Conservation (phyloP, 345 rosid genomes). For the Eucalyptus marginata region DNA sequence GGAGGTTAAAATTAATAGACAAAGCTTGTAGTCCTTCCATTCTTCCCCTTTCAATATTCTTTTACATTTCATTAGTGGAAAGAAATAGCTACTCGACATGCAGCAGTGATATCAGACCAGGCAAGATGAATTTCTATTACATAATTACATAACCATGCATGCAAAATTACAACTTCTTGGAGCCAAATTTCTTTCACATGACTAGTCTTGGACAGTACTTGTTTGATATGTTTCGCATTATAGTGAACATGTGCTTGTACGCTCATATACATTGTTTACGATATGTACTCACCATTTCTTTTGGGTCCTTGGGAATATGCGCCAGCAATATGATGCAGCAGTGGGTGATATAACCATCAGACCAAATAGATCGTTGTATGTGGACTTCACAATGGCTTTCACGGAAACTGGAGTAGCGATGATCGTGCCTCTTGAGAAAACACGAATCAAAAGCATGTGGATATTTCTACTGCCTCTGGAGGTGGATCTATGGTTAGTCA, state of each 20-base stretch:
- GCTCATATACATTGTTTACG: neutral
- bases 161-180: neutral
- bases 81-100: neutral
- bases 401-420: conserved; percentile 23
- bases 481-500: conserved; percentile 32
- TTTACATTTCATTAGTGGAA: neutral
- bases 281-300: neutral
- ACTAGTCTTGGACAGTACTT: neutral
- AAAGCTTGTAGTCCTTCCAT: neutral
- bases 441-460: conserved; percentile 20
- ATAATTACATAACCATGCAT: neutral
- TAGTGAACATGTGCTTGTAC: neutral
- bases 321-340: neutral
- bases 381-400: conserved; percentile 37
- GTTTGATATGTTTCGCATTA: neutral
- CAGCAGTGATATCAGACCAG: neutral
- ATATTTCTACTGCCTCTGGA: conserved; percentile 37
- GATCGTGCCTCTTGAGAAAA: conserved; percentile 9
- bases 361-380: conserved; percentile 7
- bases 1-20: fast-evolving
- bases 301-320: neutral
- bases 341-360: conserved; percentile 34
- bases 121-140: neutral
- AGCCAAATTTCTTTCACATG: neutral
- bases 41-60: neutral